Conservation (phyloP, 345 rosid genomes). For the Rhodomyrtus tomentosa region DNA sequence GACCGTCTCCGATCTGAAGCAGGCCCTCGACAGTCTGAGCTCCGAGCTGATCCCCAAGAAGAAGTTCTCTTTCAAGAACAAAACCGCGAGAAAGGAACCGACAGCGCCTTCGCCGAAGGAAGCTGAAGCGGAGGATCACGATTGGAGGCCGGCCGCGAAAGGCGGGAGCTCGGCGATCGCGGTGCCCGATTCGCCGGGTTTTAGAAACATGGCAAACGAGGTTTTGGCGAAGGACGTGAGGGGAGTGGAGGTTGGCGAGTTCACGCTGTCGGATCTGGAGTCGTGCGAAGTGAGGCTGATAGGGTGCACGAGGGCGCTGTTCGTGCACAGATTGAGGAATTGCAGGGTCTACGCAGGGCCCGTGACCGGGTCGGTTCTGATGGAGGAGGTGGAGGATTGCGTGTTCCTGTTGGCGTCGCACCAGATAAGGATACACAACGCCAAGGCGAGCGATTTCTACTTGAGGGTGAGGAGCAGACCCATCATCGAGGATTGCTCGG, state of each 20-base stretch:
- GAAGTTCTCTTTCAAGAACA: conserved; percentile 68
- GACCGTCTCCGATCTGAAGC: conserved; percentile 55
- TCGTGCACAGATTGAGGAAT: conserved; percentile 42
- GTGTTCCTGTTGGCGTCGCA: conserved; percentile 64
- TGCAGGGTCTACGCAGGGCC: conserved; percentile 59
- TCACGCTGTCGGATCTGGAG: conserved; percentile 53
- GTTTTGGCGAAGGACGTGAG: conserved; percentile 29
- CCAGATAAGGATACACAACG: conserved; percentile 76
- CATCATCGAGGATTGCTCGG: conserved; percentile 63
- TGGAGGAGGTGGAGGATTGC: conserved; percentile 63
- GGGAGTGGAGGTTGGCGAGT: conserved; percentile 55
- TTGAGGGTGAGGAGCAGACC: conserved; percentile 82
- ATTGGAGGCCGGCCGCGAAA: neutral
- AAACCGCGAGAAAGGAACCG: conserved; percentile 18
- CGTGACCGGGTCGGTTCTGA: conserved; percentile 66
- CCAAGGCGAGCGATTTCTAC: conserved; percentile 53
- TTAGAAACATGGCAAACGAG: conserved; percentile 37
- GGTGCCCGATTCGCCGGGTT: conserved; percentile 51
- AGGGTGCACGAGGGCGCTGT: conserved; percentile 44
- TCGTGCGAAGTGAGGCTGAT: conserved; percentile 52
- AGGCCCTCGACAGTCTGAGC: conserved; percentile 36
- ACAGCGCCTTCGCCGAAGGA: neutral
- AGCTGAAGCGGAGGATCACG: neutral
- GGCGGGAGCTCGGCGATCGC: neutral
- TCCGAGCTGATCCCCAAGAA: conserved; percentile 46